Conservation (phyloP, 768 basidiomycete genomes). For the Suillus brevipes region DNA sequence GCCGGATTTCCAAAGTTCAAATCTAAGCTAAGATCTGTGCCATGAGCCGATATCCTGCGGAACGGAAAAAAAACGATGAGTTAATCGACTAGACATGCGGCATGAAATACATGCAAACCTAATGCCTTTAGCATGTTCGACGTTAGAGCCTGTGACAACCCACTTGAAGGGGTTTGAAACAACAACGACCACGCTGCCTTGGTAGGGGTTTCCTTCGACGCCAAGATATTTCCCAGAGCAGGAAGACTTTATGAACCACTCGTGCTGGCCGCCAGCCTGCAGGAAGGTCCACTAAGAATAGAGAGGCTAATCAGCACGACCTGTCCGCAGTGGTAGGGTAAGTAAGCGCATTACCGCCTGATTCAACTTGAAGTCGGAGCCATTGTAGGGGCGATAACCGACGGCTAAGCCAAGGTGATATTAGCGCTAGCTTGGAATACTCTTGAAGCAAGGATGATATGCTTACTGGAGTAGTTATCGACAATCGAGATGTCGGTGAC, state of each 20-base stretch:
- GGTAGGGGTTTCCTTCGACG: constrained; percentile 26
- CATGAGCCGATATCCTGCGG: constrained; percentile 29
- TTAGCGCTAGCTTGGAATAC: not conserved
- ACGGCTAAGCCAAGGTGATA: constrained; percentile 38
- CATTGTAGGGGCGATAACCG: constrained; percentile 44
- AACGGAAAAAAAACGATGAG: not conserved
- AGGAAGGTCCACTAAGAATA: constrained; percentile 47
- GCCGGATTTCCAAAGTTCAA: not conserved
- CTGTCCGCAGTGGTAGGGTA: not conserved
- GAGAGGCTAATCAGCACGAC: not conserved
- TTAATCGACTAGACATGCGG: not conserved
- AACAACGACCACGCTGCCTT: constrained; percentile 45
- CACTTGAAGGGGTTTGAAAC: constrained; percentile 40
- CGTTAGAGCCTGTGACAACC: constrained; percentile 49
- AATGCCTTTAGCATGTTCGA: constrained; percentile 36
- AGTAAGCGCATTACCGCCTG: constrained; percentile 40
- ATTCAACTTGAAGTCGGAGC: constrained; percentile 32
- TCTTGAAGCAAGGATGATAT: not conserved
- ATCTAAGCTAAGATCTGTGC: not conserved
- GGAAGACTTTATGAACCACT: constrained; percentile 46
- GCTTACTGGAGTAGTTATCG: constrained; percentile 49
- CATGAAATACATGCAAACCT: constrained; percentile 36
- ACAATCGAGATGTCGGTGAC: constrained; percentile 52
- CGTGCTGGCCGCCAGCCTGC: constrained; percentile 26
- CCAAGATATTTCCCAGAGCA: constrained; percentile 43